Base-by-base conservation (phyloP, 2,329 filamentous ascomycete genomes). In the Fusarium globosum region DNA sequence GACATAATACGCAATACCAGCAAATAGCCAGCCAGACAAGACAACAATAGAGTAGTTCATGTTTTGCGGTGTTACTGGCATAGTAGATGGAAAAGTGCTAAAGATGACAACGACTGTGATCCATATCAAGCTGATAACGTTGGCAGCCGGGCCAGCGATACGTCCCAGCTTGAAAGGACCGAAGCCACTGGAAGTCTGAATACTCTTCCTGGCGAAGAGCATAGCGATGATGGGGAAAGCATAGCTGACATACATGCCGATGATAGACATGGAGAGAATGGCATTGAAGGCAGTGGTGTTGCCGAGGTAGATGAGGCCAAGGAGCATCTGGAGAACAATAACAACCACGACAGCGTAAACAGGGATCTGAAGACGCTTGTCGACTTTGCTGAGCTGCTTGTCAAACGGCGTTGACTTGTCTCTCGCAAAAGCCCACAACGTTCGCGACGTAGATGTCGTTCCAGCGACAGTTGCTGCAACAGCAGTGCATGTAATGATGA, bases 1-100 rank as follows among this genome's bases (percentile, higher is more conserved):
- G 3, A 65, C 57, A 45, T 83, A 86, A 43, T 83, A 85, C 5
- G 78, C 36, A 0, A 76, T 74, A 0, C 83, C 83, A 38, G 82
- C 77, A 1, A 79, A 33, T 2, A 82, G 57, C 83, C 83, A 86
- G 0, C 81, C 84, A 7, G 77, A 77, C 72, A 86, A 74, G 1
- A 87, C 84, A 0, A 85, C 83, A 39, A 80, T 80, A 0, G 81
- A 81, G 62, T 87, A 87, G 48, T 87, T 87, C 84, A 87, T 87
- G 21, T 81, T 85, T 41, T 83, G 78, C 0, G 81, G 64, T 2
- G 82, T 83, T 0, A 85, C 82, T 0, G 85, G 86, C 74, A 83
- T 78, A 0, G 75, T 62, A 3, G 79, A 80, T 2, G 85, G 86
- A 41, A 87, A 85, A 1, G 81, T 85, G 71, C 85, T 85, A 45